Evolutionary conservation across 371 early-diverging fungal genomes (phyloP), one percentile per base, ranked within the genome.

Genomic region (Neoconidiobolus thromboides): DNA sequence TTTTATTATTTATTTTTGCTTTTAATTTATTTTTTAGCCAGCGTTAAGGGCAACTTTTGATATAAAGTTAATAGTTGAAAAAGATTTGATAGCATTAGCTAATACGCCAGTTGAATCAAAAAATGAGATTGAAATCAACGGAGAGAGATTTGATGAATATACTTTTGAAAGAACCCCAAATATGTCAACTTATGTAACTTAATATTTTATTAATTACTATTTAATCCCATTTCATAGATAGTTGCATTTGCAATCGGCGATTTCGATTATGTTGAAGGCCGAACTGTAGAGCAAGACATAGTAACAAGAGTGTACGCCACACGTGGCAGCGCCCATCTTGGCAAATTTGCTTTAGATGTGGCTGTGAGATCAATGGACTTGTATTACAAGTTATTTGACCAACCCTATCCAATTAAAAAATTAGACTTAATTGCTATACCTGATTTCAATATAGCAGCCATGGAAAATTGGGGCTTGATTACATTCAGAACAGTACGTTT

Each of bases 391-490:
- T 84, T 86, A 58, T 93, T 94, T 73, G 82, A 73, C 7, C 76
- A 80, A 63, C 76, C 83, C 40, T 93, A 92, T 71, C 90, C 90
- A 39, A 70, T 94, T 53, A 82, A 88, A 55, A 94, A 94, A 73
- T 71, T 87, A 61, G 96, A 94, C 72, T 74, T 90, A 69, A 76
- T 94, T 15, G 90, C 93, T 43, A 82, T 94, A 42, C 90, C 89
- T 37, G 89, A 89, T 67, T 93, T 93, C 71, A 78, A 81, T 42
- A 80, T 83, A 51, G 89, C 89, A 12, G 89, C 87, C 10, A 88
- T 89, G 90, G 89, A 95, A 69, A 96, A 96, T 73, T 95, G 93
- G 94, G 93, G 93, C 10, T 66, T 97, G 43, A 82, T 96, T n/a
- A 92, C 93, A 5, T 97, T 83, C 71, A 77, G 98, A 52, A 83